These are phyloP conservation scores for Phialocephala subalpina DNA, from an alignment of 2,329 filamentous ascomycete genomes.

Conservation along the genomic window DNA sequence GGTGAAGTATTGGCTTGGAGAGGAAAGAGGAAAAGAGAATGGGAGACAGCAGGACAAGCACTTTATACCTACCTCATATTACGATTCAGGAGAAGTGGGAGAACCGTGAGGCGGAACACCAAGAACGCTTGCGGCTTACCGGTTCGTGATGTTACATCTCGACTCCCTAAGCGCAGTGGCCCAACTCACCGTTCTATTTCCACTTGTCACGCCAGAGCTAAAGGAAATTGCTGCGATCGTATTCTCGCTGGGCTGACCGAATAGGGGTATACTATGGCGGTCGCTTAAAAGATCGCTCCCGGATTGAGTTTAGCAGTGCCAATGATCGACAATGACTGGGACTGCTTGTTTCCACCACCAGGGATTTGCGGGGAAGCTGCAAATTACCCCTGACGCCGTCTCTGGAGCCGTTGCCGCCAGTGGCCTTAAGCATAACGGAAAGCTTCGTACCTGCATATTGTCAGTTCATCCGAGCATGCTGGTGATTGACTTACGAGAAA, in stretches of 20 bases:
- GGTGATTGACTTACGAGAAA: slow-evolving; percentile 13
- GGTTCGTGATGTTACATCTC: slow-evolving; percentile 6
- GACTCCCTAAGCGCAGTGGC: neutral
- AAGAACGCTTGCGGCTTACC: neutral
- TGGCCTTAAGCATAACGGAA: neutral
- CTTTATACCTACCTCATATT: slow-evolving; percentile 28
- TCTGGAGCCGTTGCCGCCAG: neutral
- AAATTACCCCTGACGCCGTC: slow-evolving; percentile 21
- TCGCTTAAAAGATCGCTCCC: slow-evolving; percentile 21
- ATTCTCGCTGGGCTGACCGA: slow-evolving; percentile 13
- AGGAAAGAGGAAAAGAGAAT: neutral
- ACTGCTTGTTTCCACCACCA: neutral
- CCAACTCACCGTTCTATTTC: neutral
- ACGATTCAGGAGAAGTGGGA: slow-evolving; percentile 23
- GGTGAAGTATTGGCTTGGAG: slow-evolving; percentile 27
- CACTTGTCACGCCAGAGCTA: slow-evolving; percentile 9
- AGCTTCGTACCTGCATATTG: slow-evolving; percentile 3
- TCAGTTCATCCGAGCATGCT: neutral
- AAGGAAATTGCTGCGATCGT: slow-evolving; percentile 27
- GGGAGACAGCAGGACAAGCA: neutral
- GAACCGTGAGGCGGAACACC: neutral
- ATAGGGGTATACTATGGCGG: slow-evolving; percentile 12
- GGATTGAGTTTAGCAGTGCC: slow-evolving; percentile 13
- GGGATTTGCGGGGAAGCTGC: slow-evolving; percentile 14
- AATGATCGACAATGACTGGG: slow-evolving; percentile 16